phyloP scores from a whole-genome alignment of 75 land plant species.

The Ceratopteris richardii region DNA sequence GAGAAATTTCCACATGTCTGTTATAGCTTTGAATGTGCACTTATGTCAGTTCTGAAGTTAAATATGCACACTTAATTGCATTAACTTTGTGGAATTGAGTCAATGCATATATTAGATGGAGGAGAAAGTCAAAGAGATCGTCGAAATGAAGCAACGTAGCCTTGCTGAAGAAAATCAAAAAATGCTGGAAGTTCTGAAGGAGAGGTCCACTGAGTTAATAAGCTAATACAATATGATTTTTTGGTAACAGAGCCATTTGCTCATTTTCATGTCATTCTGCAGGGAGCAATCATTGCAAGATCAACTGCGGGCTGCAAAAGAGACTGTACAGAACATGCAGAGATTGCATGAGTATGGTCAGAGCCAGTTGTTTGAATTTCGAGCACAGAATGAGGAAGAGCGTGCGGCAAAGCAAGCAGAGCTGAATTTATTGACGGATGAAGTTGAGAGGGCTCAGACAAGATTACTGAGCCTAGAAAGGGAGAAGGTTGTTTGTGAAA shows the following conservation, averaged over 20 bases:
- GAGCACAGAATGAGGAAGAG: conserved; percentile 96
- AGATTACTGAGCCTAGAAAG: conserved; percentile 84
- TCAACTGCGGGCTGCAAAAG: conserved; percentile 81
- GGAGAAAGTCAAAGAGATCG: conserved; percentile 89
- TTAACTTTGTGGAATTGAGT: too few species aligned
- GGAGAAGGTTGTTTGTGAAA: conserved; percentile 58
- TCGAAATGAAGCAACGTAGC: conserved; percentile 89
- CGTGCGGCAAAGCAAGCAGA: conserved; percentile 94
- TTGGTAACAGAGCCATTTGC: too few species aligned
- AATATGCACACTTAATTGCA: too few species aligned
- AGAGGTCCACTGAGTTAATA: conserved; percentile 40
- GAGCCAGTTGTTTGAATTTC: conserved; percentile 89
- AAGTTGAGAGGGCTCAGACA: conserved; percentile 88
- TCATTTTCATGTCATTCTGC: conserved; percentile 6
- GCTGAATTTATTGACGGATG: conserved; percentile 85
- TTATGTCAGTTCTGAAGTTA: too few species aligned
- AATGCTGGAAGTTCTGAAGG: conserved; percentile 81
- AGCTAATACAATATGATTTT: too few species aligned
- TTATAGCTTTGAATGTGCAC: neutral
- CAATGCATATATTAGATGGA: conserved; percentile 97
- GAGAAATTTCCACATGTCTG: neutral
- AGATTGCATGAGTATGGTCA: conserved; percentile 92
- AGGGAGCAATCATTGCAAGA: conserved; percentile 84
- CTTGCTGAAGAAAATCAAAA: conserved; percentile 97
- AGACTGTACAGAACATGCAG: conserved; percentile 88